Base-by-base conservation (phyloP, 2,329 filamentous ascomycete genomes). In the Clonostachys solani region DNA sequence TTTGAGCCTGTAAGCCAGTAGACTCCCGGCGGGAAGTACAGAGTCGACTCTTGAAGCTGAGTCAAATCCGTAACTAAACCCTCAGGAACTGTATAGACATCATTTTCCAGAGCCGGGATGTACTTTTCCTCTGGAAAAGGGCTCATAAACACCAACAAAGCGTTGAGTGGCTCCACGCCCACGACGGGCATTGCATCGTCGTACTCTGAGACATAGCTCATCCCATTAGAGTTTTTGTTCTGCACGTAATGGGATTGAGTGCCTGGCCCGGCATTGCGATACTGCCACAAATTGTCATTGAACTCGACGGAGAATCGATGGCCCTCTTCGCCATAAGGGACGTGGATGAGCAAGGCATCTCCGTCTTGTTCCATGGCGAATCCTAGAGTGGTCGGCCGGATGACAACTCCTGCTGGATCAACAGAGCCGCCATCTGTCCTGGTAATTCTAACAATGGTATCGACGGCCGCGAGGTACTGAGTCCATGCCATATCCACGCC, bases 401-500 rank as follows among this genome's bases (percentile, higher is more conserved):
- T 60, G 15, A 58, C 42, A 4, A 63, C 56, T 33, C 60, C 56
- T n/a, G 46, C 47, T 7, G 49, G 48, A 33, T 52, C 50, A 9
- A 54, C 43, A 12, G 49, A 35, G 17, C 49, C 49, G 10, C 50
- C 52, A 15, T 52, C 49, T 5, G 50, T 47, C 9, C 52, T 46
- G 9, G 47, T 46, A 19, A 65, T 52, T 38, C 57, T 55, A 9
- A 64, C 52, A 33, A 54, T 49, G n/a, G 53, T 49, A 37, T 63
- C 58, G 12, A 45, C 34, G 40, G 37, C 41, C 33, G 57, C 50
- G 23, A 60, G 52, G 45, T 61, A 67, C 48, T 65, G 60, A n/a
- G 63, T 58, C 63, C 63, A 66, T 6, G 58, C 61, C 63, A 66
- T 66, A 41, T 53, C 58, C n/a, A 61, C 54, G 40, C 59, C 56